Evolutionary conservation across 1,284 basidiomycete species (phyloP), one percentile per base, ranked within the genome.

Genomic region (Pseudomicrostroma phylloplanum): DNA sequence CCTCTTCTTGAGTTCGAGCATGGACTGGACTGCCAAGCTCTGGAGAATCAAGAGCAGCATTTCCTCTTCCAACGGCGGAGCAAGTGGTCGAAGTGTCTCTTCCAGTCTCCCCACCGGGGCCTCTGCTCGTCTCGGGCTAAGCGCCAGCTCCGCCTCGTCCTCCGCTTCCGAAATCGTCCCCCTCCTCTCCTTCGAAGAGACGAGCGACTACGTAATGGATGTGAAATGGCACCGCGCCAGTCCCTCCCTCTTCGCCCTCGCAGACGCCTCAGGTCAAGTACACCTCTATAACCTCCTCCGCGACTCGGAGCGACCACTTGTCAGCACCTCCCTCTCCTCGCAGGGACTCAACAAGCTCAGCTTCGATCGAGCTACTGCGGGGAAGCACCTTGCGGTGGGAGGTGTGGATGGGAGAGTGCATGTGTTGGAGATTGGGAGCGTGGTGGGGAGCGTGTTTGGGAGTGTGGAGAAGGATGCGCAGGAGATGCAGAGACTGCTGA

Each of bases 151-250:
- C 6, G 19, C 49, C 21, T 21, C 48, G 2, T 46, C 41, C 13
- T 43, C 54, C 17, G 41, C 59, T 3, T 13, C 59, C 1, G 54
- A 41, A 17, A 46, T 54, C 4, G 40, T 26, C 12, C 62, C 62
- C 6, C 80, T 80, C 7, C 83, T 92, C 23, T 59, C 85, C 0
- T 90, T 93, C 0, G 93, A 98, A 71, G 93, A 96, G 80, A 88
- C 91, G 12, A 91, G 92, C 78, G 94, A 98, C 79, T 97, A 97
- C 78, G 91, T 98, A n/a, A 97, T 96, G 81, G 94, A 97, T 80
- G 92, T 92, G 56, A 89, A 88, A 77, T 99, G 96, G 96, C 93
- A 97, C 79, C 92, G 93, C 1, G 83, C 86, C 26, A 93, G 98
- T 79, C 96, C 96, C 3, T 91, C 92, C 0, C 66, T 96, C 51